phyloP scores from a whole-genome alignment of 164 flowering plant genomes.

The Magnolia changhungtana region DNA sequence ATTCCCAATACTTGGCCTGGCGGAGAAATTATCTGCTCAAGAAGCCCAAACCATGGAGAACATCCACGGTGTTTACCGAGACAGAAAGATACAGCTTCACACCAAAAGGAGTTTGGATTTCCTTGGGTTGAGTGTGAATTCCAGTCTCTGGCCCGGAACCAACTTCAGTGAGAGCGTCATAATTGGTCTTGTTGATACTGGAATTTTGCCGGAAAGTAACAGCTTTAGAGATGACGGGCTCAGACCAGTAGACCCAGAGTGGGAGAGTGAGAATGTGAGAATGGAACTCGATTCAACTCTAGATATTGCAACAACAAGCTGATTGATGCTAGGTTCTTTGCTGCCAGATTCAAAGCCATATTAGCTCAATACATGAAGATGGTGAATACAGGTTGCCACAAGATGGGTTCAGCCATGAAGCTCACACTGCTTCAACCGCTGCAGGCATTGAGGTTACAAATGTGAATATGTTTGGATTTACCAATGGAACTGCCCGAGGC shows the following conservation, averaged over 20 bases:
- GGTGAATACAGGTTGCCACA: slow-evolving; percentile 1
- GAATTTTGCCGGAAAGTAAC: slow-evolving; percentile 4
- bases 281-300: background rate
- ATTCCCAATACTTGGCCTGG: background rate
- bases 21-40: background rate
- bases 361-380: background rate
- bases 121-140: background rate
- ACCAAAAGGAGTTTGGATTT: background rate
- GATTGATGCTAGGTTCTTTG: slow-evolving; percentile 8
- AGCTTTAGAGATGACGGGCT: slow-evolving; percentile 4
- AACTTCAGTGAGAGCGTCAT: background rate
- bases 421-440: slow-evolving; percentile 11
- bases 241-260: background rate
- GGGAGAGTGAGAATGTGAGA: slow-evolving; percentile 6
- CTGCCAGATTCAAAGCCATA: background rate
- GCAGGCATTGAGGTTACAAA: background rate
- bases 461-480: slow-evolving; percentile 1
- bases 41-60: background rate
- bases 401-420: slow-evolving; percentile 11
- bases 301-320: slow-evolving; percentile 10
- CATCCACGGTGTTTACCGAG: background rate
- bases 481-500: slow-evolving; percentile 3
- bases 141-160: slow-evolving; percentile 1
- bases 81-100: background rate
- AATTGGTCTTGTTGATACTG: slow-evolving; percentile 1